These are phyloP conservation scores for Fusarium beomiforme DNA, from an alignment of 2,329 filamentous ascomycete genomes.

Conservation along the genomic window DNA sequence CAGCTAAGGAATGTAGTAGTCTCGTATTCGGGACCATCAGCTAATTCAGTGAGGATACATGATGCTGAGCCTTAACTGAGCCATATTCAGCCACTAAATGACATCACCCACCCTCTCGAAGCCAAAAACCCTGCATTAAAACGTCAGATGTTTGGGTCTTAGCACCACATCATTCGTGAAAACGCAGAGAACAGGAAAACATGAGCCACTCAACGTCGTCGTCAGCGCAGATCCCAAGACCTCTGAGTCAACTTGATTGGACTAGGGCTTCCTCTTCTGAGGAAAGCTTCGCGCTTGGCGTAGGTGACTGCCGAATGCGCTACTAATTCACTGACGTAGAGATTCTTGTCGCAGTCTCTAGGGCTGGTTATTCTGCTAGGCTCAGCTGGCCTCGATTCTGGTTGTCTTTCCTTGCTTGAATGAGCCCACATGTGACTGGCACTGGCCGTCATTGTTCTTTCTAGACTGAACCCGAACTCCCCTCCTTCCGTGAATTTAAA, in stretches of 20 bases:
- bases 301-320: slow-evolving; percentile 31
- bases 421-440: slow-evolving; percentile 26
- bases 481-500: slow-evolving; percentile 21
- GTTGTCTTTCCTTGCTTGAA: slow-evolving; percentile 3
- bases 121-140: slow-evolving; percentile 4
- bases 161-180: slow-evolving; percentile 30
- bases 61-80: not conserved
- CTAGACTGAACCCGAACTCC: slow-evolving; percentile 22
- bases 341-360: not conserved
- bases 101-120: slow-evolving; percentile 21
- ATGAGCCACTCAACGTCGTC: slow-evolving; percentile 33
- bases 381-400: slow-evolving; percentile 24
- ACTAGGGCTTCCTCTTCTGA: not conserved
- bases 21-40: slow-evolving; percentile 12
- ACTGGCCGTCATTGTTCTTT: slow-evolving; percentile 16
- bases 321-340: slow-evolving; percentile 30
- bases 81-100: slow-evolving; percentile 27
- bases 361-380: too few species aligned
- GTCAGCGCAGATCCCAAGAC: slow-evolving; percentile 28
- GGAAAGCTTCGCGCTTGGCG: slow-evolving; percentile 32
- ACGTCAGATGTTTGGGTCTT: slow-evolving; percentile 23
- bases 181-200: slow-evolving; percentile 16
- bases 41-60: not conserved
- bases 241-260: slow-evolving; percentile 21
- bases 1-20: slow-evolving; percentile 13